Percentiles rank a stretch among this genome's conserved stretches.
Conservation (phyloP, 192 early-diverging fungal genomes). For the Haplosporangium gracile region DNA sequence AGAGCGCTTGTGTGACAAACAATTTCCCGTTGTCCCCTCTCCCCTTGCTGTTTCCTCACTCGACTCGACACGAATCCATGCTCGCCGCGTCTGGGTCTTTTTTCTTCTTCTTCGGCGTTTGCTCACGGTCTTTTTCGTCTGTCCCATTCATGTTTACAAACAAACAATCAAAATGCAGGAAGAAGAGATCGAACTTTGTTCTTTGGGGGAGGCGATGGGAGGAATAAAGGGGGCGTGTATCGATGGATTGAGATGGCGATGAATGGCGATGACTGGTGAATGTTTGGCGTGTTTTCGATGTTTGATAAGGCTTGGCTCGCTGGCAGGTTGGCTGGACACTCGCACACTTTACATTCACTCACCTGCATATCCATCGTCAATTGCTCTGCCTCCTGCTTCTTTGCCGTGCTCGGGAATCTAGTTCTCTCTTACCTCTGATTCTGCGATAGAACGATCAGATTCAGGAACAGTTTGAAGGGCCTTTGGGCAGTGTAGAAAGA, state of each 20-base stretch:
- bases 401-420: too few relatives aligned
- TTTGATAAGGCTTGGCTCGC: background rate
- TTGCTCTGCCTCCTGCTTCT: too few relatives aligned
- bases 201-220: background rate
- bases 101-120: background rate
- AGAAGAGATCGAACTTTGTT: background rate
- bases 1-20: slow-evolving; percentile 4
- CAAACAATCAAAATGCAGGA: background rate
- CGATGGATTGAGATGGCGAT: background rate
- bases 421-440: too few relatives aligned
- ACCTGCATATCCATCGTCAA: too few relatives aligned
- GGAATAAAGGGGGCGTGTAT: background rate
- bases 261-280: background rate
- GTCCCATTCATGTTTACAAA: background rate
- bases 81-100: background rate
- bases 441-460: too few relatives aligned
- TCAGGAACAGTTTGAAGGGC: too few relatives aligned
- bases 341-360: too few relatives aligned
- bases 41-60: background rate
- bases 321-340: too few relatives aligned
- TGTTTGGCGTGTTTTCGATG: too few relatives aligned
- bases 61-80: too few relatives aligned
- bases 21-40: background rate
- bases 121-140: background rate
- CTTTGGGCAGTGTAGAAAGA: too few relatives aligned